Evolutionary conservation across 108 stramenopile genomes (phyloP).

Genomic region (Cyclotella cryptica): DNA sequence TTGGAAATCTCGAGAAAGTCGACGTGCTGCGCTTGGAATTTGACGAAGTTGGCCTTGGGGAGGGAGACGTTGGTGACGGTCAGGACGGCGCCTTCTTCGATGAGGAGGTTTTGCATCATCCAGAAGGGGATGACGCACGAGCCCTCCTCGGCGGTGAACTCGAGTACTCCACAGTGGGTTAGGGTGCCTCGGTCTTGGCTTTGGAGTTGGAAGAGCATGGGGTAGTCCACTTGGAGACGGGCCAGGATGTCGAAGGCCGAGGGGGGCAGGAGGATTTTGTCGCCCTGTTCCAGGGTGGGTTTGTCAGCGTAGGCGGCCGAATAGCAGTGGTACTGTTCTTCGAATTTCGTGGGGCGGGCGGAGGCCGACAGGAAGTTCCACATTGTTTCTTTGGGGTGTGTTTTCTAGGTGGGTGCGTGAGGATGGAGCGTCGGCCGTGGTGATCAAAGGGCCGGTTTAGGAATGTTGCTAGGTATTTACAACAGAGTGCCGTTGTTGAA

Average conservation of each 20-base stretch:
- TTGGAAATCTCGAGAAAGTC: constrained; percentile 99
- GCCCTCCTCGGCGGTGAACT: constrained; percentile 99
- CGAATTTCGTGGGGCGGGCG: constrained; percentile 57
- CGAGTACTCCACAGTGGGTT: constrained; percentile 97
- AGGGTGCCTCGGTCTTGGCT: constrained; percentile 59
- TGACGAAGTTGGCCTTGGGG: constrained; percentile 97
- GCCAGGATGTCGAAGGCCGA: constrained; percentile 97
- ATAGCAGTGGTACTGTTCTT: constrained; percentile 95
- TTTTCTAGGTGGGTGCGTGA: neutral
- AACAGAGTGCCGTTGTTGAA: too few relatives aligned
- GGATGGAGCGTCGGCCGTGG: neutral
- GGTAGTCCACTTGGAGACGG: constrained; percentile 93
- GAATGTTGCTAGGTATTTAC: too few relatives aligned
- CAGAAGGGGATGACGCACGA: constrained; percentile 98
- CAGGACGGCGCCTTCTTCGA: constrained; percentile 91
- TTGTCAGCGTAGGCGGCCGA: constrained; percentile 91
- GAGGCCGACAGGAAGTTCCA: constrained; percentile 50
- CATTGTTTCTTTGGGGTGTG: constrained; percentile 23
- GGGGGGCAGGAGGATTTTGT: constrained; percentile 98
- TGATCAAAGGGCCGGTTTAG: too few relatives aligned
- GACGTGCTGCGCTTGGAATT: constrained; percentile 98
- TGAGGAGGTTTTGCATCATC: constrained; percentile 98
- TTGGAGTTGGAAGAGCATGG: constrained; percentile 91
- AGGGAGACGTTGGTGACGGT: constrained; percentile 94
- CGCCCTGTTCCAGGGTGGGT: constrained; percentile 91